A percentile compares a stretch with the other conserved stretches of the same genome.
Conservation (phyloP, 352 stramenopile genomes). For the Globisporangium cylindrosporum region DNA sequence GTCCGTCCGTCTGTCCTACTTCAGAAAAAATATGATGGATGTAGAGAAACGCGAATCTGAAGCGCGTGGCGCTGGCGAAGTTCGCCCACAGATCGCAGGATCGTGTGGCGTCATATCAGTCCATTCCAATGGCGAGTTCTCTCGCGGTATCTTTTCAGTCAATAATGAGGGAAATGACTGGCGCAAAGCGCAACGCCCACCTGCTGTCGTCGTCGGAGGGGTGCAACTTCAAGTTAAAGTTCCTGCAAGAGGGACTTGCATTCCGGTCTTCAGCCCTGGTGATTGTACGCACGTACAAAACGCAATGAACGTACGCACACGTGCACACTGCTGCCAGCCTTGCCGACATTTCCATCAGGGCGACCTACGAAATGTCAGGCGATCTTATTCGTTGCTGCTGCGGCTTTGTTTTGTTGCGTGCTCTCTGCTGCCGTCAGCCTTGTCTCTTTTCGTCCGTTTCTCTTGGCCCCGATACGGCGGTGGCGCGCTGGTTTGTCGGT, state of each 20-base stretch:
- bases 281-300: background rate
- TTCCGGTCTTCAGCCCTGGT: background rate
- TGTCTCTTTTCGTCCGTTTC: constrained; percentile 10
- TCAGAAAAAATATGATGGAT: background rate
- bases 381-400: constrained; percentile 2
- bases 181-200: background rate
- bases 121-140: background rate
- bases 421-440: background rate
- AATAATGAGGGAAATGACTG: background rate
- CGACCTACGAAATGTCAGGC: background rate
- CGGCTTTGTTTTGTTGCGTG: background rate
- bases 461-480: background rate
- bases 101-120: background rate
- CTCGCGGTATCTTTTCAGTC: background rate
- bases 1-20: background rate
- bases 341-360: background rate
- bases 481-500: background rate
- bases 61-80: background rate
- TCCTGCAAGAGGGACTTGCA: background rate
- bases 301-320: background rate
- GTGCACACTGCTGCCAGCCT: background rate
- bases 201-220: background rate
- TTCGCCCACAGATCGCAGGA: background rate
- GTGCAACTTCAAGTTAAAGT: background rate
- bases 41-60: background rate